Evolutionary conservation across 805 yeast genomes (phyloP), one percentile per base, ranked within the genome.

Genomic region (Metschnikowia picachoensis): DNA sequence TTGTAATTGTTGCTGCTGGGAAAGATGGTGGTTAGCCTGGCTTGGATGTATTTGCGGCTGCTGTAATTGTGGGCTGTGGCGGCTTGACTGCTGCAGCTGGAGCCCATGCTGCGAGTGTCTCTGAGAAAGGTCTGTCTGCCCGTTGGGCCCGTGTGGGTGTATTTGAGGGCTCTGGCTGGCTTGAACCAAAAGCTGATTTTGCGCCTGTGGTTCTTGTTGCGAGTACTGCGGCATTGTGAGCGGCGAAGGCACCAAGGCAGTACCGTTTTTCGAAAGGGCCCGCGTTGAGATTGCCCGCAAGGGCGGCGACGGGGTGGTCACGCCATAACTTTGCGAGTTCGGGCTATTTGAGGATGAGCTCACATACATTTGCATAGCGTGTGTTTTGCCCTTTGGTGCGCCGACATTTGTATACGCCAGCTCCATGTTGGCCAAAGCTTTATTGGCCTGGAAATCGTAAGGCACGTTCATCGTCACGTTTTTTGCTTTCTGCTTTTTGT

Each of bases 261-360:
- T 36, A 31, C 44, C 38, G 31, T 45, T 50, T 25, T 27, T 37
- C 30, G 38, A 36, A 40, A 50, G n/a, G 2, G 48, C 30, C 14
- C 56, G 39, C 15, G 55, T 37, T 14, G 52, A 30, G 15, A 50
- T 31, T 1, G 54, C 37, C 8, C 41, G 12, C 17, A 50, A 37
- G 3, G 49, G 48, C 3, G 50, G 50, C 14, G 49, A 46, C 8
- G 46, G 52, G 14, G 52, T 42, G 35, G 48, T 50, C 30, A 45
- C 15, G n/a, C n/a, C 35, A 20, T 46, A 49, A 3, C 44, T 38
- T 31, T 30, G 28, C 3, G 46, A 16, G 30, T 31, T 34, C 8
- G 45, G 41, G 40, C 43, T 48, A 12, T 31, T 45, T 17, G 30
- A 32, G 5, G 44, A 28, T 2, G 48, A 30, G 29, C 35, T 40